These are phyloP conservation scores for Choiromyces venosus DNA, from an alignment of 495 filamentous ascomycete genomes.

Conservation along the genomic window DNA sequence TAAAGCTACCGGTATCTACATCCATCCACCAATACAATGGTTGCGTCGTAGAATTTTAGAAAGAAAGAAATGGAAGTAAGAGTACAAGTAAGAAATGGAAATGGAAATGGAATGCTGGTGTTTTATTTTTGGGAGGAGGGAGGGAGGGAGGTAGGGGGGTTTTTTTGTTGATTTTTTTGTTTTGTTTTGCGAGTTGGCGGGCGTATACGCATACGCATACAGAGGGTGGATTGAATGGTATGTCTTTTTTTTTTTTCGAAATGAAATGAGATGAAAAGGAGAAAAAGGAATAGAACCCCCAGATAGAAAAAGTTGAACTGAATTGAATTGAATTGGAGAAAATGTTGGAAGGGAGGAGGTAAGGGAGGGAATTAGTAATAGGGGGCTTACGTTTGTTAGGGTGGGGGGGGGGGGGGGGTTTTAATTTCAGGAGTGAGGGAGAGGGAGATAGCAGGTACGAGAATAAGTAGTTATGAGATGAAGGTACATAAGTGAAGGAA, in stretches of 20 bases:
- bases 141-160: not conserved
- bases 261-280: not conserved
- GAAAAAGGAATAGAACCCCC: not conserved
- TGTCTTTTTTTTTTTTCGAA: no score
- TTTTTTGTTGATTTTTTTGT: not conserved
- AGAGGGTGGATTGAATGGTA: not conserved
- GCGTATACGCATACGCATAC: not conserved
- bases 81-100: not conserved
- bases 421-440: not conserved
- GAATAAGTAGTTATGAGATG: not conserved
- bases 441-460: no score
- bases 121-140: no score
- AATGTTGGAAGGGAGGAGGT: not conserved
- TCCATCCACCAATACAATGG: no score
- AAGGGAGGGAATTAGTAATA: not conserved
- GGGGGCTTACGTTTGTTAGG: not conserved
- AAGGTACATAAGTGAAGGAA: slow-evolving; percentile 6
- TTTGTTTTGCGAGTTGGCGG: not conserved
- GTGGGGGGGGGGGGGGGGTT: no score
- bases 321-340: not conserved
- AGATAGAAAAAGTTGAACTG: not conserved
- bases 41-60: no score
- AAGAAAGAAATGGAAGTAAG: not conserved
- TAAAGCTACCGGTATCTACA: no score
- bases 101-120: no score